Evolutionary conservation across 768 basidiomycete genomes (phyloP), one percentile per base, ranked within the genome.

Genomic region (Kwoniella europaea): DNA sequence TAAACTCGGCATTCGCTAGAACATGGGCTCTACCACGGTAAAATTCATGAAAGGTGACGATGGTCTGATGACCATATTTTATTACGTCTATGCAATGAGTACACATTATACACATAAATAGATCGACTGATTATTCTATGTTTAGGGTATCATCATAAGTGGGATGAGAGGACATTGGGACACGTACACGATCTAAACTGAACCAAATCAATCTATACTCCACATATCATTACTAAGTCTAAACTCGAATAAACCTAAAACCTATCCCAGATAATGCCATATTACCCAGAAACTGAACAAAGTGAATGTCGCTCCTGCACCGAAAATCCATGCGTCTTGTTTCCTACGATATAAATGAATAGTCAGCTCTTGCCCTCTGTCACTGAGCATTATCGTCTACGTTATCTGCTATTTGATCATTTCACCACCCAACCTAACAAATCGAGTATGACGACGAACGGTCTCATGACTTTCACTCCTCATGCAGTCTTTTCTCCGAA

Each of bases 261-360:
- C 18, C 13, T 72, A 86, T n/a, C 86, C 96, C 58, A 98, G 85
- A 82, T 94, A 98, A 76, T 88, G 88, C 91, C 93, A 92, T 76
- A 98, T 98, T 74, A 93, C 83, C 85, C 89, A 95, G 86, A 98
- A 98, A 84, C 91, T 93, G 84, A 97, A 86, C 82, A 98, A 91
- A 10, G 96, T 98, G 82, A 93, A 88, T 24, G 91, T 84, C 1
- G 91, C 91, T 2, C 96, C 96, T 2, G 85, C 90, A 58, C 92
- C 82, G 84, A 99, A 94, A 72, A 99, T 95, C 74, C 93, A 95
- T 86, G 91, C 93, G 81, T 99, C 96, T 82, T 96, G 95, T 54
- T 91, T 94, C 80, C 95, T 96, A 82, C 44, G 24, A 61, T 41
- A 20, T 35, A 35, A 42, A 42, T 27, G 22, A n/a, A 54, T 20